Evolutionary conservation across 306 rosid genomes (phyloP).

Genomic region (Abrus precatorius): DNA sequence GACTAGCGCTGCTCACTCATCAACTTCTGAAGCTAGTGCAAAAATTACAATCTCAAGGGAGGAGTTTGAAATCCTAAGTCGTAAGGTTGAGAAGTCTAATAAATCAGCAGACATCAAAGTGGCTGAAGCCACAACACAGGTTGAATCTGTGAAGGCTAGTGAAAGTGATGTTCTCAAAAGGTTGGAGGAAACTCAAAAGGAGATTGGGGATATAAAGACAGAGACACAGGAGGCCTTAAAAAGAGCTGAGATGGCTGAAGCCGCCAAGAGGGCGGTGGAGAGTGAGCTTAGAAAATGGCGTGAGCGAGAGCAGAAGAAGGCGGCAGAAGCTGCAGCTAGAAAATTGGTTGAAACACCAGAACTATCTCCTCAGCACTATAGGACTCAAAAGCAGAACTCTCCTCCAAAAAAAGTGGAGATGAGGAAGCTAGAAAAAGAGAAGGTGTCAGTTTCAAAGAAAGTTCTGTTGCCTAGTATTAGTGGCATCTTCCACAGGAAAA

Average conservation of each 20-base stretch:
- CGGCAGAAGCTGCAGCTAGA: constrained; percentile 77
- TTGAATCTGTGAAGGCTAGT: constrained; percentile 82
- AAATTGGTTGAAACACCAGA: constrained; percentile 69
- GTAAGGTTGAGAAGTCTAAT: constrained; percentile 75
- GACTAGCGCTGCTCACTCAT: constrained; percentile 69
- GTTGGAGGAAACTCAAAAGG: constrained; percentile 70
- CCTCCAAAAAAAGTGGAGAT: constrained; percentile 48
- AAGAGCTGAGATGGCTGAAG: constrained; percentile 86
- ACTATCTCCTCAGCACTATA: constrained; percentile 66
- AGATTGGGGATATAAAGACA: constrained; percentile 71
- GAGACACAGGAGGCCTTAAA: constrained; percentile 66
- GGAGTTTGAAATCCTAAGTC: constrained; percentile 74
- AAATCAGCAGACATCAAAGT: constrained; percentile 77
- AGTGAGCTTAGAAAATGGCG: constrained; percentile 82
- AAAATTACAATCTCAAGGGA: constrained; percentile 77
- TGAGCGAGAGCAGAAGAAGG: constrained; percentile 81
- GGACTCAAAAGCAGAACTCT: constrained; percentile 60
- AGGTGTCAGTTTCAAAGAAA: constrained; percentile 67
- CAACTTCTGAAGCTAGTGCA: constrained; percentile 73
- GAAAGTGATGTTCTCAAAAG: constrained; percentile 72
- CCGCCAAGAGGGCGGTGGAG: constrained; percentile 89
- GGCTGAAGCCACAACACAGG: constrained; percentile 87
- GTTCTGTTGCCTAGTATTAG: constrained; percentile 69
- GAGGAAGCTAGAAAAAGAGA: constrained; percentile 66
- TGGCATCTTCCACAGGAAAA: constrained; percentile 73